Evolutionary conservation across 805 yeast species (phyloP).

Genomic region (Metschnikowia hibisci): DNA sequence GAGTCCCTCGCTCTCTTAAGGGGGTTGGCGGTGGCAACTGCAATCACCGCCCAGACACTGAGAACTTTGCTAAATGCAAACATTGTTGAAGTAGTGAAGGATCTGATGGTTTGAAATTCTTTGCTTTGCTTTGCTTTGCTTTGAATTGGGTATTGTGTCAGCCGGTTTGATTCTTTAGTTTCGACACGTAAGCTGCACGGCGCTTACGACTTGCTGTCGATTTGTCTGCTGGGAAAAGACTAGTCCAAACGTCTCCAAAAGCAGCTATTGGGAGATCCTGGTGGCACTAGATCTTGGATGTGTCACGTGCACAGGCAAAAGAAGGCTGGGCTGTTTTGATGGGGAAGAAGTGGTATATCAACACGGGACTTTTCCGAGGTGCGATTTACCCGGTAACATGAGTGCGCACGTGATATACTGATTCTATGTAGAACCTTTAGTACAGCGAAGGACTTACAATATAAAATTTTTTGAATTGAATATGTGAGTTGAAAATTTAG

Average conservation of each 20-base stretch:
- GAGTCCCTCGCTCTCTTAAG: slow-evolving; percentile 11
- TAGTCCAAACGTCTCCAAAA: not conserved
- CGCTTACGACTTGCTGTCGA: no score
- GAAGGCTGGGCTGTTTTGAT: not conserved
- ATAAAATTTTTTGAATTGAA: no score
- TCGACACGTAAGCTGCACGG: no score
- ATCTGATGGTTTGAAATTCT: no score
- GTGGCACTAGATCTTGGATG: not conserved
- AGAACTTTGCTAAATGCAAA: not conserved
- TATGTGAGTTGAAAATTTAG: not conserved
- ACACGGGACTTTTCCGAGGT: not conserved
- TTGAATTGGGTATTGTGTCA: no score
- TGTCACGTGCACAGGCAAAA: not conserved
- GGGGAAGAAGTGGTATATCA: not conserved
- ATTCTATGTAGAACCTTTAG: no score
- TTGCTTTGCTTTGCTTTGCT: no score
- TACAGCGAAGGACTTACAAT: no score
- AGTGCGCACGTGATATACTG: no score
- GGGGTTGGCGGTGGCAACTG: slow-evolving; percentile 14
- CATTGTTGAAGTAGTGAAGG: not conserved
- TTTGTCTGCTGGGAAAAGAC: no score
- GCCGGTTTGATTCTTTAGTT: no score
- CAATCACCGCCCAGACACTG: not conserved
- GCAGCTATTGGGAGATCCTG: not conserved
- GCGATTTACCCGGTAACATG: not conserved